Percentiles rank a stretch among this genome's conserved stretches.
phyloP scores from a whole-genome alignment of 2,329 filamentous ascomycete genomes.

The Fusarium pseudonygamai region DNA sequence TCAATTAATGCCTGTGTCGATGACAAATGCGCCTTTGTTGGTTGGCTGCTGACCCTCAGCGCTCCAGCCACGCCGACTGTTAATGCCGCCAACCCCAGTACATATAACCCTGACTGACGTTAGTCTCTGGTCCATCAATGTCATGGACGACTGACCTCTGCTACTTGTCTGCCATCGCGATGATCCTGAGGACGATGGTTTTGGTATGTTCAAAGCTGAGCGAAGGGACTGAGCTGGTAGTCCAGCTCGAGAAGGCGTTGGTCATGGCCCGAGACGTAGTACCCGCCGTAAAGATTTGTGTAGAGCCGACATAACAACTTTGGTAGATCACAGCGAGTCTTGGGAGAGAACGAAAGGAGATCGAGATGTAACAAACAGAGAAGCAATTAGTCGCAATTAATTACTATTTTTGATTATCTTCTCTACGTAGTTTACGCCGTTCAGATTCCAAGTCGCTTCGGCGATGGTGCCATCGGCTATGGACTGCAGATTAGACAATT shows the following conservation, averaged over 20 bases:
- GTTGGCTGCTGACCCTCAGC: fast-evolving
- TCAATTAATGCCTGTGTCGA: background rate
- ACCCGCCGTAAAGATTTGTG: fast-evolving
- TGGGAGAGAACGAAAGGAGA: fast-evolving
- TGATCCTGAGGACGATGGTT: too few species aligned
- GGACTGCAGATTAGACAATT: background rate
- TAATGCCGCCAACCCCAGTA: background rate
- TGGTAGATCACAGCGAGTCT: too few species aligned
- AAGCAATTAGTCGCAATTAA: fast-evolving
- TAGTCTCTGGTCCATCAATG: fast-evolving
- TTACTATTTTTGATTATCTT: background rate
- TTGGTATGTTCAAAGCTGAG: background rate
- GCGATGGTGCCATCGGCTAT: background rate
- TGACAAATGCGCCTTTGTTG: background rate
- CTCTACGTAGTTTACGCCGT: too few species aligned
- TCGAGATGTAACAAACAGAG: too few species aligned
- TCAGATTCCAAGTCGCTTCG: fast-evolving
- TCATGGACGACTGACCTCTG: background rate
- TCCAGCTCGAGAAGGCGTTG: fast-evolving
- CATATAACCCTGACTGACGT: background rate
- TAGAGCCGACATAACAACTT: background rate
- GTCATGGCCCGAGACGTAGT: fast-evolving
- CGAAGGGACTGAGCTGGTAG: fast-evolving
- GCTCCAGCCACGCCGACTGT: background rate
- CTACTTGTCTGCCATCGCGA: too few species aligned